Base-by-base conservation (phyloP, 768 basidiomycete genomes). In the Lactifluus volemus region DNA sequence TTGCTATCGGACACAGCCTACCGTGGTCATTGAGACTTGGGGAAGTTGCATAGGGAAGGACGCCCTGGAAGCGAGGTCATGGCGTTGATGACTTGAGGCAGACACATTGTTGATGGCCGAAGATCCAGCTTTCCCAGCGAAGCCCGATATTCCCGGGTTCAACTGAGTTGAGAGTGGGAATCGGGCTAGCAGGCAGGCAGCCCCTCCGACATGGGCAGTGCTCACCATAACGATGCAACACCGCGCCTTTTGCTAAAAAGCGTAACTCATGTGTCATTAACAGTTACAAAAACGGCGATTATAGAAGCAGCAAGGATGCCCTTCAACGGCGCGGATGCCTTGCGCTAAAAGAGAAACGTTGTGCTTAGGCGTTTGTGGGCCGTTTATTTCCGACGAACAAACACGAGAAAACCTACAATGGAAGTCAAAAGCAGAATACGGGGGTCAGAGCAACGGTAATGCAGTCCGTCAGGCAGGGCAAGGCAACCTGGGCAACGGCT, bases 81-180 rank as follows among this genome's bases (percentile, higher is more conserved):
- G 54, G 54, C 49, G 42, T 56, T 51, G 54, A 29, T 42, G 42
- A 56, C 54, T 56, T 39, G 60, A 55, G 59, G 53, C 41, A n/a
- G 53, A 60, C 53, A 19, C 59, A 49, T 60, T 54, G 53, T 17
- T 44, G 53, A 36, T 15, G 47, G 29, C 44, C 39, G 39, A 55
- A 49, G 47, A 60, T 4, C 53, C 51, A 59, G 14, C 17, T 49
- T 25, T 25, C 2, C 49, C 47, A 42, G 21, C 48, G 21, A 44
- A 44, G 41, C 49, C 59, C 59, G 53, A 36, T 60, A 44, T 60
- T 55, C 53, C 25, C 59, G 53, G 53, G 47, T 44, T 19, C 32
- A 34, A 34, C 32, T 34, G 32, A 25, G 25, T 25, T 25, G 25
- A 25, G 47, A 49, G 38, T 56, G 25, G 55, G 39, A 29, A 38